Evolutionary conservation across 148 eudicot species (phyloP), one percentile per base, ranked within the genome.

Genomic region (Cornus controversa): DNA sequence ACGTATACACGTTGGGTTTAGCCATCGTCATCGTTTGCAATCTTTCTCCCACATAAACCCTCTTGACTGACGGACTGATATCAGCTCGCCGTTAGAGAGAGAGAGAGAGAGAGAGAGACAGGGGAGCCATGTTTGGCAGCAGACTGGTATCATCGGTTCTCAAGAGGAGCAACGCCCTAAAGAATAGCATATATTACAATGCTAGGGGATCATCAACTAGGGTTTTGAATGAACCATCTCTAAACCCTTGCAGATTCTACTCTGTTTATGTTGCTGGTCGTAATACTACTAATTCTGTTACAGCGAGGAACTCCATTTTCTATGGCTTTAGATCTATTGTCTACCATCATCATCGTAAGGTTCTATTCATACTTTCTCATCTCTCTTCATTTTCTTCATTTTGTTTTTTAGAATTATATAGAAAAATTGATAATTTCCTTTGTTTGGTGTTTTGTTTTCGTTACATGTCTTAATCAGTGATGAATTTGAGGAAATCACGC

Each of bases 111-210:
- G 63, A 57, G 75, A 50, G 74, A 69, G 54, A 68, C 57, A 42
- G 75, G 29, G 67, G 31, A 27, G 74, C 31, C 31, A 80, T 87
- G 91, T 74, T 77, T 31, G 86, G 77, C 77, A 82, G 80, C 80
- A 87, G 87, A 89, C 63, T 93, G 79, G 87, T 89, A 28, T 80
- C 87, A 28, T 80, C 87, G 70, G 74, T 90, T 26, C 27, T 90
- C 57, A 69, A 82, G 82, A 89, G 75, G 37, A 79, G 71, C 82
- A 87, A 86, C 80, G 28, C 81, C 58, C 16, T 91, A 5, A 76
- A 81, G 2, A 76, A 79, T 70, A 75, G 72, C 58, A 10, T 74
- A 25, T 74, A 72, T 85, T 75, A 72, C 86, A 79, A 71, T 74
- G 25, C 77, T 9, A 82, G 81, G 50, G 73, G 64, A 68, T 77